Evolutionary conservation across 352 stramenopile species (phyloP).

Genomic region (Phytophthora quininea): DNA sequence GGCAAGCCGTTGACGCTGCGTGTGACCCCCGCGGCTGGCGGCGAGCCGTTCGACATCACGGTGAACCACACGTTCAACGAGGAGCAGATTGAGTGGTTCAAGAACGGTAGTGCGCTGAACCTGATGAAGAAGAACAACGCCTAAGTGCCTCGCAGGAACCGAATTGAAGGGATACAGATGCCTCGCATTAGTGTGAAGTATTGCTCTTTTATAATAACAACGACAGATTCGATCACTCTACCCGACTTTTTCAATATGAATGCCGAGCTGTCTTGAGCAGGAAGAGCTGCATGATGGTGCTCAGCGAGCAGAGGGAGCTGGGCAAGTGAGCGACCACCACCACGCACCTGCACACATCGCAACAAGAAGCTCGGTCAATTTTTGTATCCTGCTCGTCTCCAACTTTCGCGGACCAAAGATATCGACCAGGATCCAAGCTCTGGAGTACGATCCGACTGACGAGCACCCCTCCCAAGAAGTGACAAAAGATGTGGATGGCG

Average conservation of each 20-base stretch:
- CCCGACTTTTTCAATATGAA: slow-evolving; percentile 16
- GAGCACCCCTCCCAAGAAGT: slow-evolving; percentile 71
- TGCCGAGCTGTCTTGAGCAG: slow-evolving; percentile 31
- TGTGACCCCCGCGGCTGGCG: slow-evolving; percentile 68
- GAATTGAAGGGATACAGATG: slow-evolving; percentile 42
- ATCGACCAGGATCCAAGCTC: slow-evolving; percentile 35
- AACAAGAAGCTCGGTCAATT: not conserved
- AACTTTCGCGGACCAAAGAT: slow-evolving; percentile 45
- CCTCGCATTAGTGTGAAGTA: slow-evolving; percentile 45
- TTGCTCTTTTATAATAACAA: slow-evolving; percentile 51
- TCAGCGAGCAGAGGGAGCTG: slow-evolving; percentile 38
- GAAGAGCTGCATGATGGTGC: slow-evolving; percentile 34
- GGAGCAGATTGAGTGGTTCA: slow-evolving; percentile 96
- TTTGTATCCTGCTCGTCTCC: no score
- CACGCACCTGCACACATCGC: slow-evolving; percentile 30
- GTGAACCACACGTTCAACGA: slow-evolving; percentile 96
- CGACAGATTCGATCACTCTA: slow-evolving; percentile 4
- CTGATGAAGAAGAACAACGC: slow-evolving; percentile 94
- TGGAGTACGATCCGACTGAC: slow-evolving; percentile 59
- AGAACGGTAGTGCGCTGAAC: slow-evolving; percentile 93
- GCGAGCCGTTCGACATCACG: slow-evolving; percentile 82
- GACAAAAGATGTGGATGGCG: slow-evolving; percentile 52
- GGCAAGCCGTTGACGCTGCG: slow-evolving; percentile 88
- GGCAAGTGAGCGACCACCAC: slow-evolving; percentile 44
- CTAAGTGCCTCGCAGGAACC: slow-evolving; percentile 39